These are phyloP conservation scores for Luffa acutangula DNA, from an alignment of 306 rosid genomes.

Conservation along the genomic window DNA sequence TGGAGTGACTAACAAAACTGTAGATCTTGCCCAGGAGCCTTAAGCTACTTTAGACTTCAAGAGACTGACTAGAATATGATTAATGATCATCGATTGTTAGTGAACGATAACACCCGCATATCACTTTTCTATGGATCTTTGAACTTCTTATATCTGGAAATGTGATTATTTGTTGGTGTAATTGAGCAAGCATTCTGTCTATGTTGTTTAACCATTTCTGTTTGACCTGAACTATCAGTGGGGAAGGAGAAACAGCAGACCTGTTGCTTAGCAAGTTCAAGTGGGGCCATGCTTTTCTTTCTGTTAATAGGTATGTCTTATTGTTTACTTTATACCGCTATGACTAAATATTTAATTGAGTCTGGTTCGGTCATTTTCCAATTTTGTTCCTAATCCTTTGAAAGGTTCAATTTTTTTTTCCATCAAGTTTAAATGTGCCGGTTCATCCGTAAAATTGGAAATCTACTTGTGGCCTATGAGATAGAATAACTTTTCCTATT, in stretches of 20 bases:
- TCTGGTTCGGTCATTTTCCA: not conserved
- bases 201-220: not conserved
- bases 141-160: not conserved
- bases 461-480: not conserved
- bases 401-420: not conserved
- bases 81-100: not conserved
- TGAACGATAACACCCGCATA: not conserved
- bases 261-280: slow-evolving; percentile 84
- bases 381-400: not conserved
- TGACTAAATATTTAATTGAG: not conserved
- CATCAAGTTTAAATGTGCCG: not conserved
- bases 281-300: slow-evolving; percentile 92
- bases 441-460: not conserved
- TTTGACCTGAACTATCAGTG: slow-evolving; percentile 40
- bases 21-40: not conserved
- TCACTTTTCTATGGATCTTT: not conserved
- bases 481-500: not conserved
- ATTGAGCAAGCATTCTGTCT: not conserved
- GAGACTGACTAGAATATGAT: not conserved
- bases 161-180: not conserved
- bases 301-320: slow-evolving; percentile 59
- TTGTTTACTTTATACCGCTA: not conserved
- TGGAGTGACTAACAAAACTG: not conserved
- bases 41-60: not conserved
- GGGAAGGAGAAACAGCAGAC: slow-evolving; percentile 86